Base-by-base conservation (phyloP, 2,329 filamentous ascomycete genomes). In the Cladosporium sp. region DNA sequence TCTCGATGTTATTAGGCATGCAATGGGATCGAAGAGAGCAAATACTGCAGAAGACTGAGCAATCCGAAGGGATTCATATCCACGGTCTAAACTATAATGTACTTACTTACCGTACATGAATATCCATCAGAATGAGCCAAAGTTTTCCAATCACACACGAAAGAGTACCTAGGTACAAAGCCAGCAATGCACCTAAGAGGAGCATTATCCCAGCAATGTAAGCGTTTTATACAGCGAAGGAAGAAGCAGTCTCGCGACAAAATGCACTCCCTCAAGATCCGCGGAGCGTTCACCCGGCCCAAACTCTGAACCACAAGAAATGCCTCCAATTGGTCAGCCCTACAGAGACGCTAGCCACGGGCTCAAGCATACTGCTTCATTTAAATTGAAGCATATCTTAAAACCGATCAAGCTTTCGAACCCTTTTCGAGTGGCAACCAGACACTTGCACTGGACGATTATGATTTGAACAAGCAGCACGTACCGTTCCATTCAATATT, bases 321-420 rank as follows among this genome's bases (percentile, higher is more conserved):
- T 21, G 41, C 4, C 21, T 15, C 21, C 34, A 34, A 58, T 58
- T 58, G 55, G 55, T 1, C 34, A 58, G 55, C 55, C 55, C 34
- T 58, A 58, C 55, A 21, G 18, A 4, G n/a, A 58, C 55, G 34
- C 55, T 58, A 58, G 34, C 55, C 24, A 41, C 30, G 55, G 55
- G 34, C 32, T 41, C 34, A 58, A 58, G 32, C 55, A 58, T 58
- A 58, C 55, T 36, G n/a, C 34, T 10, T 36, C 52, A 58, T 41
- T 12, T 58, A 38, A 58, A 24, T 41, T 38, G 32, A 58, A 58
- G 55, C 55, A 58, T 58, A 41, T 58, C 55, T 28, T 58, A 58
- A 58, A 58, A 18, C 21, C 55, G 55, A 58, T 21, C 34, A 58
- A 58, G 55, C 55, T 41, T 58, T 41, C 24, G 55, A 58, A 58